A percentile compares a stretch with the other conserved stretches of the same genome.
Evolutionary conservation across 225 moss, liverwort and hornwort genomes (phyloP).

Genomic region (Marchantia paleacea): DNA sequence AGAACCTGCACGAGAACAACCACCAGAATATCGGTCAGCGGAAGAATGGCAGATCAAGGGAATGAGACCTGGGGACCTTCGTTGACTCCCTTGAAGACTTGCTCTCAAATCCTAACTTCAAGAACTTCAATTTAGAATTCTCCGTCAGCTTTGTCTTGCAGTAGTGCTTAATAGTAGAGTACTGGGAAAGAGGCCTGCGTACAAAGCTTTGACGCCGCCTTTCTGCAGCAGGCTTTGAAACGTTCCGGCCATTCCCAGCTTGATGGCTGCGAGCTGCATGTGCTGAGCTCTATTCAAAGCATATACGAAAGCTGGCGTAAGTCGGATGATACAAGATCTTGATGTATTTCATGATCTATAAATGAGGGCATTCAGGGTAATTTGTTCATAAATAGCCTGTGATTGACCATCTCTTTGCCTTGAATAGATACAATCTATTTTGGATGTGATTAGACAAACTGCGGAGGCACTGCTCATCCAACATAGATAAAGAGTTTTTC

Average conservation of each 20-base stretch:
- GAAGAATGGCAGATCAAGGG: background rate
- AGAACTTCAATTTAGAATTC: background rate
- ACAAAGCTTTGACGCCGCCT: constrained; percentile 46
- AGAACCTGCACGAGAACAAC: constrained; percentile 40
- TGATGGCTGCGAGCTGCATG: constrained; percentile 38
- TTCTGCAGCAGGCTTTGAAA: constrained; percentile 32
- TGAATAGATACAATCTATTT: too few species aligned
- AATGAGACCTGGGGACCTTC: background rate
- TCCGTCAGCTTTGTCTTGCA: too few species aligned
- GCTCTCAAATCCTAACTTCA: background rate
- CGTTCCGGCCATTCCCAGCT: constrained; percentile 33
- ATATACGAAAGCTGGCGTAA: too few species aligned
- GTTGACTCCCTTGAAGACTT: background rate
- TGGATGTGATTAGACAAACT: too few species aligned
- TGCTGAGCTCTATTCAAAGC: constrained; percentile 22
- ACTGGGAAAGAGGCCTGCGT: constrained; percentile 51
- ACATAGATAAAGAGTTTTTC: too few species aligned
- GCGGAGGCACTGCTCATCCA: too few species aligned
- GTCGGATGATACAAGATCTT: too few species aligned
- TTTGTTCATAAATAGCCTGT: too few species aligned
- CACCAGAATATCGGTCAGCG: background rate
- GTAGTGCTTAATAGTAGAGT: constrained; percentile 36
- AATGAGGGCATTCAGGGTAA: too few species aligned
- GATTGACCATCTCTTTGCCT: too few species aligned
- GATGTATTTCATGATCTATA: too few species aligned